Evolutionary conservation across 352 stramenopile species (phyloP), one percentile per base, ranked within the genome.

Genomic region (Globisporangium canariense): DNA sequence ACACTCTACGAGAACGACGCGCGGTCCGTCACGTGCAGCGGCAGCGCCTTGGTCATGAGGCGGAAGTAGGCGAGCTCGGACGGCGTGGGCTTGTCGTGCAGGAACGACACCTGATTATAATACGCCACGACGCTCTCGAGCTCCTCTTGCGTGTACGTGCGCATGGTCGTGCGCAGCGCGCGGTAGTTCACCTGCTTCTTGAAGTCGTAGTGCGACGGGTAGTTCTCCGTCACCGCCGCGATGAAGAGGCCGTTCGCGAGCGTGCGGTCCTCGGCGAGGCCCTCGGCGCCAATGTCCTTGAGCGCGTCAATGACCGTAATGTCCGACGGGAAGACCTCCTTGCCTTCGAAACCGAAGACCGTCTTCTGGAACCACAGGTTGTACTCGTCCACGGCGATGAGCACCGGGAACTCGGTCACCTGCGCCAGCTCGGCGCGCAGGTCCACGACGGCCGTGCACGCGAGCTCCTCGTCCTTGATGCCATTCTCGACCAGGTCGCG

Each of bases 341-440:
- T 71, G 64, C 83, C 84, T 63, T 96, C 88, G 73, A 93, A 96
- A 51, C 84, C 86, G 57, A 96, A 95, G 20, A 94, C 81, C 0
- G 88, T 94, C 70, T 90, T 83, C 61, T 88, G 74, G 62, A 94
- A 94, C 82, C 83, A 93, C 66, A 71, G 83, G 75, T 94, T 96
- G 83, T 94, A 96, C 71, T 96, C 86, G 71, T 96, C 88, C 16
- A 96, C 78, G 13, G 88, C 88, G 60, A 96, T 88, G 11, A 96
- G 70, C 65, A 96, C 88, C 6, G 84, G 83, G 68, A 91, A 91
- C 69, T 96, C 86, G 34, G 83, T 93, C 38, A 88, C 81, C 64
- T 88, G 73, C 51, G 80, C 79, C 46, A 96, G 69, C 68, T 96
- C 88, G 16, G 73, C 69, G 50, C 86, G 88, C 52, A 96, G 72